These are phyloP conservation scores for Geotrichum ghanense DNA, from an alignment of 805 yeast genomes.

Conservation along the genomic window DNA sequence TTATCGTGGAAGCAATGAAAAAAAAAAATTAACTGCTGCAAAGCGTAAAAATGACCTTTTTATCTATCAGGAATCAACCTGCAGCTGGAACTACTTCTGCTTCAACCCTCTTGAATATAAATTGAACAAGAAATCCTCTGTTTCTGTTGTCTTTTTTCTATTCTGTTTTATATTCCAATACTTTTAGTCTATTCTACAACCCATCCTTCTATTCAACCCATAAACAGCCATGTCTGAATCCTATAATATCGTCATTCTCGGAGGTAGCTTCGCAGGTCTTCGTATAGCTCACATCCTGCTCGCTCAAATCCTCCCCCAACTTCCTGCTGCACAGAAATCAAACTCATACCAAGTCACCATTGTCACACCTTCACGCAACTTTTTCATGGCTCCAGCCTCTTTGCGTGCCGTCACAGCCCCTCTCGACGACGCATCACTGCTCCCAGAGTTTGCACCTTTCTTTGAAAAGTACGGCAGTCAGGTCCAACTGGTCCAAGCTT, in stretches of 20 bases:
- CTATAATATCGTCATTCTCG: background rate
- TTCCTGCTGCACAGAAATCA: background rate
- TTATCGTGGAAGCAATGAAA: too few relatives aligned
- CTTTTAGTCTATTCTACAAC: background rate
- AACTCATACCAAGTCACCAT: constrained; percentile 9
- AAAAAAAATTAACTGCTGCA: too few relatives aligned
- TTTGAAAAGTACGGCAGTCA: background rate
- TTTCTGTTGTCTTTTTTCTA: background rate
- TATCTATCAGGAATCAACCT: background rate
- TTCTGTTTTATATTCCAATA: background rate
- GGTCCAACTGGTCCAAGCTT: constrained; percentile 12
- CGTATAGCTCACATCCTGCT: background rate
- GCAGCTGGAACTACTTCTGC: background rate
- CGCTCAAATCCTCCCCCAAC: background rate
- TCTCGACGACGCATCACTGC: background rate
- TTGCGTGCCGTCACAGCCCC: constrained; percentile 13
- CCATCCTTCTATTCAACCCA: background rate
- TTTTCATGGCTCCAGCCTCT: constrained; percentile 11
- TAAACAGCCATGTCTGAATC: background rate
- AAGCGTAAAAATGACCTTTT: background rate
- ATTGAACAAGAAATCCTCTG: background rate
- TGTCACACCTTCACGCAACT: constrained; percentile 10
- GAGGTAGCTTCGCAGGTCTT: constrained; percentile 1
- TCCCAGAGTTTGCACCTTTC: background rate
- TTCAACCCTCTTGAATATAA: background rate